These are phyloP conservation scores for Lactifluus piperatus DNA, from an alignment of 768 basidiomycete species.

Conservation along the genomic window DNA sequence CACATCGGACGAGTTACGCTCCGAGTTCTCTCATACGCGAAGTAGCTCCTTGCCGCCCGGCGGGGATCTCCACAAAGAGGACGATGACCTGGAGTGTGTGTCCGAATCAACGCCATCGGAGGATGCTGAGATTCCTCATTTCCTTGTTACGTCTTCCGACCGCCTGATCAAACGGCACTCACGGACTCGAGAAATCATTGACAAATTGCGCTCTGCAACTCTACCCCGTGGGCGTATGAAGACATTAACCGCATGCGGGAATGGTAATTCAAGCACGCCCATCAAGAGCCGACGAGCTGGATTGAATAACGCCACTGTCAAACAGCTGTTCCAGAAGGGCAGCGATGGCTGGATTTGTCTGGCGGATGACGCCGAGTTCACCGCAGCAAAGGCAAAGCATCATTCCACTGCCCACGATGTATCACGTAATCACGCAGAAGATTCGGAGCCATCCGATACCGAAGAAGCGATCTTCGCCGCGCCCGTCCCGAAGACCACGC, in stretches of 20 bases:
- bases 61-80: slow-evolving; percentile 43
- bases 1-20: slow-evolving; percentile 25
- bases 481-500: neutral
- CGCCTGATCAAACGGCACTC: slow-evolving; percentile 37
- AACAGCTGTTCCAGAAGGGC: slow-evolving; percentile 19
- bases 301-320: slow-evolving; percentile 12
- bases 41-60: slow-evolving; percentile 28
- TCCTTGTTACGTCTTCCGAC: slow-evolving; percentile 28
- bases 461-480: slow-evolving; percentile 3
- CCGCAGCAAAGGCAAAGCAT: neutral
- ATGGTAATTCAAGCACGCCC: neutral
- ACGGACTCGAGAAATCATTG: slow-evolving; percentile 52
- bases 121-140: slow-evolving; percentile 26
- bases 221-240: slow-evolving; percentile 20
- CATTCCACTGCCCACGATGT: neutral
- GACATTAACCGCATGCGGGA: neutral
- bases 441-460: slow-evolving; percentile 13
- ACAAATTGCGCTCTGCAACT: slow-evolving; percentile 38
- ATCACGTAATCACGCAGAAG: slow-evolving; percentile 7
- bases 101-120: slow-evolving; percentile 25
- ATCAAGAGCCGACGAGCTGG: slow-evolving; percentile 4
- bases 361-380: slow-evolving; percentile 5
- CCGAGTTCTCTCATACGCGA: slow-evolving; percentile 25
- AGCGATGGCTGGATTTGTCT: slow-evolving; percentile 21
- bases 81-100: slow-evolving; percentile 40